Percentiles rank a stretch among this genome's conserved stretches.
These are phyloP conservation scores for Yamadazyma scolyti DNA, from an alignment of 805 yeast species.

Conservation along the genomic window DNA sequence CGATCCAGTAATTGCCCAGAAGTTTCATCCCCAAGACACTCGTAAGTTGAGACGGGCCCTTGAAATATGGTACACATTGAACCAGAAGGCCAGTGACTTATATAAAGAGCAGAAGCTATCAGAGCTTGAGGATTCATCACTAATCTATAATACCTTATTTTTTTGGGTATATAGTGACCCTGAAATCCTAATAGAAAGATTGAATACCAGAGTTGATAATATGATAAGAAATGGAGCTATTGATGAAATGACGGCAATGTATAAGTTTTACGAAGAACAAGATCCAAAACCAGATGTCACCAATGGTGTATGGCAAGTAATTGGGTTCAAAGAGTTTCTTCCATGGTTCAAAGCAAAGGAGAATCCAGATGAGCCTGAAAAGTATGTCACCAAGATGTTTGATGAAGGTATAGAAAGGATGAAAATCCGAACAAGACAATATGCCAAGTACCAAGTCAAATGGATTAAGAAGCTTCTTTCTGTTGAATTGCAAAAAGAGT, in stretches of 20 bases:
- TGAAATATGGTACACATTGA: slow-evolving; percentile 71
- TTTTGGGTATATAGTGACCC: slow-evolving; percentile 81
- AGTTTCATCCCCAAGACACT: slow-evolving; percentile 89
- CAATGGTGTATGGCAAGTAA: slow-evolving; percentile 88
- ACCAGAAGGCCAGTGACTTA: slow-evolving; percentile 63
- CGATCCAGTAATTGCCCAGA: slow-evolving; percentile 73
- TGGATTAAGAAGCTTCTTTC: slow-evolving; percentile 79
- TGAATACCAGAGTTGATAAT: slow-evolving; percentile 77
- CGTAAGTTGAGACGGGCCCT: slow-evolving; percentile 76
- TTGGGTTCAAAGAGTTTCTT: slow-evolving; percentile 86
- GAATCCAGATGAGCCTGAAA: slow-evolving; percentile 3
- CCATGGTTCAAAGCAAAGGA: slow-evolving; percentile 50
- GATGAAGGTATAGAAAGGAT: slow-evolving; percentile 59
- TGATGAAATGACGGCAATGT: slow-evolving; percentile 63
- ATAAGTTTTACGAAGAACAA: slow-evolving; percentile 36
- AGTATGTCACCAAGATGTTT: slow-evolving; percentile 16
- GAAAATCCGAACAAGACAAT: slow-evolving; percentile 81
- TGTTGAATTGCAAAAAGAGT: slow-evolving; percentile 53
- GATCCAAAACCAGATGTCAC: slow-evolving; percentile 48
- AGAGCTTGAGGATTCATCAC: slow-evolving; percentile 40
- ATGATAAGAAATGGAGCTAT: slow-evolving; percentile 74
- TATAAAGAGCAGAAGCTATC: slow-evolving; percentile 57
- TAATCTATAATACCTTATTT: slow-evolving; percentile 60
- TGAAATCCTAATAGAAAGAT: slow-evolving; percentile 51
- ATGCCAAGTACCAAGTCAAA: slow-evolving; percentile 83